Evolutionary conservation across 257 asterid genomes (phyloP).

Genomic region (Fraxinus excelsior): DNA sequence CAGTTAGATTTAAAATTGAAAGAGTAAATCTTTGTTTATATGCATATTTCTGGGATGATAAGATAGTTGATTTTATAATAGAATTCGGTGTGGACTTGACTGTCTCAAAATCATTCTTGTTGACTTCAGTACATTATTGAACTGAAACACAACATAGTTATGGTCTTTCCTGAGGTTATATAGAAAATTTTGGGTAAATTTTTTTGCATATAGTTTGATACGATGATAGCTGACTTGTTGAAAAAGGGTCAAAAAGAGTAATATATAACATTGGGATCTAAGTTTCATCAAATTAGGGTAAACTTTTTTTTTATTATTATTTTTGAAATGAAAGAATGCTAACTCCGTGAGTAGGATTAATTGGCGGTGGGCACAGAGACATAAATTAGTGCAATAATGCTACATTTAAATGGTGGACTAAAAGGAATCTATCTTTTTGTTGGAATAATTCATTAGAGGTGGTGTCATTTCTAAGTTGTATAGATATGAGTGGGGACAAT

Average conservation of each 20-base stretch:
- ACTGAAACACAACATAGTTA: too few species aligned
- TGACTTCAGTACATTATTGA: too few species aligned
- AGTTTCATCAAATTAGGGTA: not conserved
- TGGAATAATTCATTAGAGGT: constrained; percentile 10
- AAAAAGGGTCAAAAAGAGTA: not conserved
- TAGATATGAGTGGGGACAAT: not conserved
- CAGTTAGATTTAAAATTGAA: too few species aligned
- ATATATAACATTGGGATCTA: not conserved
- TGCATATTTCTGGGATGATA: too few species aligned
- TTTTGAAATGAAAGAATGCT: constrained; percentile 2
- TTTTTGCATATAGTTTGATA: too few species aligned
- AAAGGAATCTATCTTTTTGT: not conserved
- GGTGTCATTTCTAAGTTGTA: not conserved
- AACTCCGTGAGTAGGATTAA: not conserved
- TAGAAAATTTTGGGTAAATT: too few species aligned
- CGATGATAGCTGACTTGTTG: too few species aligned
- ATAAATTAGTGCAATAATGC: constrained; percentile 7
- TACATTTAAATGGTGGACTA: constrained; percentile 9
- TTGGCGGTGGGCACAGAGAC: not conserved
- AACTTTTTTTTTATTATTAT: not conserved
- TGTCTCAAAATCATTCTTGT: too few species aligned
- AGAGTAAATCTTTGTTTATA: too few species aligned
- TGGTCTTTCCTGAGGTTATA: too few species aligned
- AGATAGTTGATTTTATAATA: too few species aligned
- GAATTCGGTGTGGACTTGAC: too few species aligned